Base-by-base conservation (phyloP, 176 grass and related monocot species). In the Elymus sibiricus region DNA sequence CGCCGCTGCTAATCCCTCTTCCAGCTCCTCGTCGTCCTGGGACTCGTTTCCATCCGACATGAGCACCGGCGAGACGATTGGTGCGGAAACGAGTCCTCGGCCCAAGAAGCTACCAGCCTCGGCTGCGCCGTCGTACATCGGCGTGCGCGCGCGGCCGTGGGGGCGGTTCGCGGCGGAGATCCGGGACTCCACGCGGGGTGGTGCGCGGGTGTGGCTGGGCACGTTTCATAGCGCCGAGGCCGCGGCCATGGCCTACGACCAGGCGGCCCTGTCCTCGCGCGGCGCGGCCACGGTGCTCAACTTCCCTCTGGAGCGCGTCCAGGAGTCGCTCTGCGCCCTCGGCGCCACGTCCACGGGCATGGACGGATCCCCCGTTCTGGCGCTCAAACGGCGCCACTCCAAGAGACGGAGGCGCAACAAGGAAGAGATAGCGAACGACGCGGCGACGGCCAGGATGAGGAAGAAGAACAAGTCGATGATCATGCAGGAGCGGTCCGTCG, bases 171-270 rank as follows among this genome's bases (percentile, higher is more conserved):
- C 68, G 2, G 68, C 68, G 0, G 68, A 71, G 37, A 71, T 71
- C 37, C 10, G 68, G 11, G 68, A 71, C 68, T 71, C 70, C 0
- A 72, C 70, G 22, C 70, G 70, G 11, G 70, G 70, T 22, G 95
- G 95, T 5, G 78, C 92, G 4, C 86, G 95, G 28, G 89, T 97
- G n/a, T 95, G 95, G 95, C 88, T 97, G 19, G 95, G 95, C 56
- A 97, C 95, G 43, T 93, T 97, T 87, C 62, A 65, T 46, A 93
- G 90, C 25, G 90, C 92, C 43, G 89, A 97, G 86, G 90, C 88
- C 6, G 95, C 95, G 5, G 95, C 95, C 1, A 72, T 72, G 70
- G 70, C 70, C 0, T 72, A 72, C 12, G 70, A 72, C 70, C 70
- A 72, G 38, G 70, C 70, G 5, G 38, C 38, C 1, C 70, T 72